Base-by-base conservation (phyloP, 2,329 filamentous ascomycete species). In the Simplicillium sp. region DNA sequence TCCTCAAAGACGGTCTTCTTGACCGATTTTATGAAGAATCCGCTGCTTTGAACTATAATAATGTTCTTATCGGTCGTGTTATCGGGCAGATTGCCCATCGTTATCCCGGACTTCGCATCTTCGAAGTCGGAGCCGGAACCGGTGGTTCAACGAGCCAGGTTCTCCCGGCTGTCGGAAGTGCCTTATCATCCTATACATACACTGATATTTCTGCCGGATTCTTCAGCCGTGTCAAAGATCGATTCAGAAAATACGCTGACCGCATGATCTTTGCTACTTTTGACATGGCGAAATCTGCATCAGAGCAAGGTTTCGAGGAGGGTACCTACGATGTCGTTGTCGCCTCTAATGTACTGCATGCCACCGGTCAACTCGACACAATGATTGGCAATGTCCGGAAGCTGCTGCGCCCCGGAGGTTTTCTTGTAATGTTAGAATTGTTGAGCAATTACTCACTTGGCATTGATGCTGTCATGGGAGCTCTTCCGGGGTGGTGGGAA, bases 1-100 rank as follows among this genome's bases (percentile, higher is more conserved):
- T 69, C 38, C 52, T 49, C 28, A 47, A 56, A 25, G 51, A 65
- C 13, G 50, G 56, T 4, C 46, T 65, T 33, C 46, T 68, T 4
- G 48, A 57, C 9, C 37, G 50, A 3, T 58, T 61, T 37, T 67
- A 69, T 42, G 43, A 17, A 36, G 45, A 50, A n/a, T 32, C n/a
- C 18, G 5, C 34, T 7, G 41, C 37, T 5, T 29, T 36, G 12
- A 9, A 20, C 15, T 6, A 11, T 3, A 15, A 12, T 12, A 44
- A 41, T 15, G 11, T 29, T 8, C 39, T 42, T 11, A 29, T 51
- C 29, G 44, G 38, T 34, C 34, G 43, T 1, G 36, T 48, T 3
- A 42, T 48, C 13, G 36, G 32, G 6, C 48, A 50, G 35, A 28
- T 51, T 3, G 41, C 44, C 6, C 44, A 51, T 12, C 41, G 43